A percentile compares a stretch with the other conserved stretches of the same genome.
Evolutionary conservation across 257 asterid species (phyloP).

Genomic region (Jasminum sambac): DNA sequence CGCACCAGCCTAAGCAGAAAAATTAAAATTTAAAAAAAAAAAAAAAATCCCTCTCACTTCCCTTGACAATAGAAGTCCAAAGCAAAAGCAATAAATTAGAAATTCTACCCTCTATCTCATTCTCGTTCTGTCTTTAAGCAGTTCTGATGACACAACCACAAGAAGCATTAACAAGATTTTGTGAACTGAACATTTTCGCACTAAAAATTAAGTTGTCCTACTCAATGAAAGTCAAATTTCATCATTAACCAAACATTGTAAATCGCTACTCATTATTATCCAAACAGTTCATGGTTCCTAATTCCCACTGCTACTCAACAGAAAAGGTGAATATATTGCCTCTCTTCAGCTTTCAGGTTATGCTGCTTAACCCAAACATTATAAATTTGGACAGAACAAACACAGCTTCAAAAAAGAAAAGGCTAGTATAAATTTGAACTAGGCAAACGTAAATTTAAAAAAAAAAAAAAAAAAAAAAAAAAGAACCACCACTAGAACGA

Average conservation of each 20-base stretch:
- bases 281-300: too few relatives aligned
- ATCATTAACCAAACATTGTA: too few relatives aligned
- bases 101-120: background rate
- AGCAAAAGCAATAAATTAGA: background rate
- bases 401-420: background rate
- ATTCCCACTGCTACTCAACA: too few relatives aligned
- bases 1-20: slow-evolving; percentile 73
- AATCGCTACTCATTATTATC: too few relatives aligned
- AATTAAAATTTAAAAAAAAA: too few relatives aligned
- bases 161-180: background rate
- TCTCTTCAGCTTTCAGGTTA: background rate
- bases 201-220: too few relatives aligned
- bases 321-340: too few relatives aligned
- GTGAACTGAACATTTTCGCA: background rate
- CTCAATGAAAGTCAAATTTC: too few relatives aligned
- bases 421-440: background rate
- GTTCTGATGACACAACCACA: background rate
- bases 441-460: background rate
- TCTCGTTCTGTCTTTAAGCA: background rate
- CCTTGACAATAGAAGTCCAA: background rate
- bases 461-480: background rate
- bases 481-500: background rate
- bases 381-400: background rate
- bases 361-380: background rate
- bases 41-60: background rate